Evolutionary conservation across 2,329 filamentous ascomycete genomes (phyloP).

Genomic region (Clarireedia sp.): DNA sequence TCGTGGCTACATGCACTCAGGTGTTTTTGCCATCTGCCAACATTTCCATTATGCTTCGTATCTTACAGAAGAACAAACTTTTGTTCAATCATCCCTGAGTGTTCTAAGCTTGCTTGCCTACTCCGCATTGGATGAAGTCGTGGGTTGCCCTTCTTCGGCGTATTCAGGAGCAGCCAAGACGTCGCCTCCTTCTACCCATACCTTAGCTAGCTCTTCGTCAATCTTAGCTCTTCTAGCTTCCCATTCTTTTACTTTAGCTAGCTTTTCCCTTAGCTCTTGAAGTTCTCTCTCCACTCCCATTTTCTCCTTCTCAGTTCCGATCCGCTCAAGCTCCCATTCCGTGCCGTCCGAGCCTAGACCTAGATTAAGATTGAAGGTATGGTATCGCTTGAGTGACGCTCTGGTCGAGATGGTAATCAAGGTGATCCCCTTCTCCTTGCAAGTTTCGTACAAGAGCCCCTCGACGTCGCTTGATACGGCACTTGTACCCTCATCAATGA

Average conservation of each 20-base stretch:
- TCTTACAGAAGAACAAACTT: not conserved
- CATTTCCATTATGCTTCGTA: not conserved
- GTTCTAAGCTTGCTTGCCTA: not conserved
- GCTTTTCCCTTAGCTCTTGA: conserved; percentile 69
- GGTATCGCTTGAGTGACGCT: conserved; percentile 90
- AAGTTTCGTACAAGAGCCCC: conserved; percentile 83
- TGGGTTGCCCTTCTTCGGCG: not conserved
- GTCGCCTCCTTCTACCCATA: conserved; percentile 29
- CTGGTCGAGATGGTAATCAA: conserved; percentile 94
- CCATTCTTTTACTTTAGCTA: conserved; percentile 79
- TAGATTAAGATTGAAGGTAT: conserved; percentile 82
- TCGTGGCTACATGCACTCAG: not conserved
- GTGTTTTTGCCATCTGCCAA: not conserved
- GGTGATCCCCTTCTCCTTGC: conserved; percentile 89
- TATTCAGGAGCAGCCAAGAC: conserved; percentile 9
- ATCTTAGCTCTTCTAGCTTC: conserved; percentile 72
- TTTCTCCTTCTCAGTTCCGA: conserved; percentile 90
- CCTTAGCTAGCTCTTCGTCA: conserved; percentile 61
- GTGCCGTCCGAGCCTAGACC: conserved; percentile 74
- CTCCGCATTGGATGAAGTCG: not conserved
- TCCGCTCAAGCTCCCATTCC: conserved; percentile 87
- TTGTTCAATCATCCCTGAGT: not conserved
- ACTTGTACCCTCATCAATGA: conserved; percentile 92
- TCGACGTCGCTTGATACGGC: conserved; percentile 94
- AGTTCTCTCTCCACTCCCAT: conserved; percentile 88